Conservation (phyloP, 768 basidiomycete genomes). For the Tylopilus balloui region DNA sequence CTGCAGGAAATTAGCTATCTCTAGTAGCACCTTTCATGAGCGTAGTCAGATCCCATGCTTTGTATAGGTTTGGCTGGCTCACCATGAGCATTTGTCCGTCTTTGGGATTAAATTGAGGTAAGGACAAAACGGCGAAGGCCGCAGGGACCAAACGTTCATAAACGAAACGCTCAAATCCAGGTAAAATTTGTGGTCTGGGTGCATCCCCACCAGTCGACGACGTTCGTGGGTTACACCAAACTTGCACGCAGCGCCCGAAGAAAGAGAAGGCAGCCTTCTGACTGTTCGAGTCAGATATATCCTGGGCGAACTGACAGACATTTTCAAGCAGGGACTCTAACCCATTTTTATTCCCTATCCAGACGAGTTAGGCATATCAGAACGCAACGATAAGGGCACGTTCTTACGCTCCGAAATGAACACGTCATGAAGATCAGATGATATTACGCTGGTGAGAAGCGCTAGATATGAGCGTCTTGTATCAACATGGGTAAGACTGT, state of each 20-base stretch:
- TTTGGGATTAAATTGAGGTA: constrained; percentile 78
- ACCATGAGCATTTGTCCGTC: constrained; percentile 86
- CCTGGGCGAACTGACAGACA: constrained; percentile 68
- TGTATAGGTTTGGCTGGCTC: constrained; percentile 27
- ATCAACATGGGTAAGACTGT: constrained; percentile 67
- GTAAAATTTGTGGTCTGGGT: constrained; percentile 42
- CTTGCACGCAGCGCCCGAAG: constrained; percentile 59
- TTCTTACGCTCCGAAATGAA: constrained; percentile 80
- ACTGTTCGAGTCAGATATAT: constrained; percentile 67
- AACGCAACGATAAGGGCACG: constrained; percentile 22
- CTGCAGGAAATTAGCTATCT: constrained; percentile 84
- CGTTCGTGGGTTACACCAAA: constrained; percentile 59
- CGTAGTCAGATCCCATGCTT: background rate
- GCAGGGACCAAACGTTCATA: constrained; percentile 82
- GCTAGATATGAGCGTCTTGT: constrained; percentile 87
- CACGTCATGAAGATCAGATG: constrained; percentile 73
- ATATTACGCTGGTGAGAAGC: constrained; percentile 76
- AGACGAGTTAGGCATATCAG: background rate
- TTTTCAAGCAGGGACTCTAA: constrained; percentile 75
- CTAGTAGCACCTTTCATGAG: constrained; percentile 68
- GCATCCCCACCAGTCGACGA: constrained; percentile 34
- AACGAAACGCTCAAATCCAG: constrained; percentile 89
- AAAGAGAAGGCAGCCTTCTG: constrained; percentile 81
- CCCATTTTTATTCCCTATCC: constrained; percentile 54
- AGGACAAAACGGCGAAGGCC: constrained; percentile 76